These are phyloP conservation scores for Fusarium scirpi DNA, from an alignment of 2,329 filamentous ascomycete species.

Conservation along the genomic window DNA sequence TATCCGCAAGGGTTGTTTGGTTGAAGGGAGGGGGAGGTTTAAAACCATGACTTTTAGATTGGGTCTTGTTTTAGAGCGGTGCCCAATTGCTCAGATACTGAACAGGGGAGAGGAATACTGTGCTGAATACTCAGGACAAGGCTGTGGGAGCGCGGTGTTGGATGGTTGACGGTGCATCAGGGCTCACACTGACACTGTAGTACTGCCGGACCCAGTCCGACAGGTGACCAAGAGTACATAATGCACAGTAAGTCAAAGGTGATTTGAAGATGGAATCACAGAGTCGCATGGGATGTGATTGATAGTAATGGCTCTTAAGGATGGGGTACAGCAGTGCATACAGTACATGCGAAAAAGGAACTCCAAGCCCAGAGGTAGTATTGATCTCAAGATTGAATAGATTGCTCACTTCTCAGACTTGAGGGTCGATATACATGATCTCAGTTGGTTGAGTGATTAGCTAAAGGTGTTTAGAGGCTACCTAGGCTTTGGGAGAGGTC, in stretches of 20 bases:
- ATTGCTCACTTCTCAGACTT: background rate
- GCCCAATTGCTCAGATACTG: constrained; percentile 5
- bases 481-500: background rate
- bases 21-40: background rate
- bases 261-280: constrained; percentile 17
- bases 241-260: background rate
- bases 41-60: constrained; percentile 6
- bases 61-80: constrained; percentile 14
- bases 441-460: background rate
- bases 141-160: constrained; percentile 7
- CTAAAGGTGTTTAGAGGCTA: background rate
- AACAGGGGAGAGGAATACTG: background rate
- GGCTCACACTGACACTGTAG: constrained; percentile 4
- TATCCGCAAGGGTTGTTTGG: constrained; percentile 2
- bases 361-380: background rate
- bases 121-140: constrained; percentile 14
- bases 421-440: background rate
- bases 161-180: constrained; percentile 18
- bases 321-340: background rate
- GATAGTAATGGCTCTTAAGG: background rate
- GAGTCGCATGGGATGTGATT: background rate
- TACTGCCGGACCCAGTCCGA: constrained; percentile 14
- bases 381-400: background rate
- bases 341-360: background rate
- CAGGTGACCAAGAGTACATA: constrained; percentile 16